phyloP scores from a whole-genome alignment of 768 basidiomycete species.

The Trametes cinnabarina region DNA sequence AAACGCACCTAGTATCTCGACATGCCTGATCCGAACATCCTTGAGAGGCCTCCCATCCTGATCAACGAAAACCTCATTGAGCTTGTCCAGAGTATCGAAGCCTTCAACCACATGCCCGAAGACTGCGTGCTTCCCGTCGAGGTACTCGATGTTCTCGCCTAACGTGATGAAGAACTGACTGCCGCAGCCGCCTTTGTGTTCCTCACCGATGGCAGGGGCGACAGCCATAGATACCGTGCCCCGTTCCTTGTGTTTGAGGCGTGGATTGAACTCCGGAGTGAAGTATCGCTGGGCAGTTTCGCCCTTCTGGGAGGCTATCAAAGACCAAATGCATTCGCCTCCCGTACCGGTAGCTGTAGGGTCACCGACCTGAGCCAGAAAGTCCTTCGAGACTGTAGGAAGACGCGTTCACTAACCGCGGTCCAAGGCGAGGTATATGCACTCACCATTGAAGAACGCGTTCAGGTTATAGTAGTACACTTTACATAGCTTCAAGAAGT shows the following conservation, averaged over 20 bases:
- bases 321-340: conserved; percentile 86
- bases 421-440: neutral
- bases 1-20: conserved; percentile 83
- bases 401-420: neutral
- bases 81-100: conserved; percentile 83
- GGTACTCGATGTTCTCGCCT: conserved; percentile 86
- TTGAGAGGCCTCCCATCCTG: conserved; percentile 88
- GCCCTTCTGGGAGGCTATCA: conserved; percentile 50
- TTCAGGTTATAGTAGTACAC: conserved; percentile 95
- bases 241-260: conserved; percentile 76
- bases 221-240: conserved; percentile 99
- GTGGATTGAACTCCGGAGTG: conserved; percentile 74
- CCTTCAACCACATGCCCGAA: conserved; percentile 98
- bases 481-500: conserved; percentile 98
- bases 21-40: conserved; percentile 91
- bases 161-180: conserved; percentile 98
- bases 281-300: conserved; percentile 70
- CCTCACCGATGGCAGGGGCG: conserved; percentile 70
- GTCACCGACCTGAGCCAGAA: conserved; percentile 95
- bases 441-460: conserved; percentile 96
- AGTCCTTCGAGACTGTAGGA: conserved; percentile 88
- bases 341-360: conserved; percentile 93
- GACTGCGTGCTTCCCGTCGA: conserved; percentile 89
- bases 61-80: conserved; percentile 91
- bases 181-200: conserved; percentile 71